Evolutionary conservation across 495 filamentous ascomycete genomes (phyloP).

Genomic region (Penicilliopsis zonata): DNA sequence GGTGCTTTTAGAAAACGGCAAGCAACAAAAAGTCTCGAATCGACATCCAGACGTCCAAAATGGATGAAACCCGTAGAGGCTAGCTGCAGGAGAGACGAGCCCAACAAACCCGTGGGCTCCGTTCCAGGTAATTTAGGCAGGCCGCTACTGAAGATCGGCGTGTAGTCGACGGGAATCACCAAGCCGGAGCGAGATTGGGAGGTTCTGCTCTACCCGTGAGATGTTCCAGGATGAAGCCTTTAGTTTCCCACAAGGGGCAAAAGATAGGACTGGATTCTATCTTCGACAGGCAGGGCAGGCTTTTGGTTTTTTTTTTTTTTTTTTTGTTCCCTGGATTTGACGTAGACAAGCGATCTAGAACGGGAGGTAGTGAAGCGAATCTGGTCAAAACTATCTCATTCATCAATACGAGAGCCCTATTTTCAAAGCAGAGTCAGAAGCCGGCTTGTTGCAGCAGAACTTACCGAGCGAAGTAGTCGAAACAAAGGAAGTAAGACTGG

Average conservation of each 20-base stretch:
- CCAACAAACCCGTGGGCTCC: too few relatives aligned
- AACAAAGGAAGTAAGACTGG: not conserved
- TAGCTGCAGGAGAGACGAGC: constrained; percentile 28
- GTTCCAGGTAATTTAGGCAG: constrained; percentile 1
- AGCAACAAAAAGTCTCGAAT: constrained; percentile 23
- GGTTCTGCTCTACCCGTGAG: not conserved
- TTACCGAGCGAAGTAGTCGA: constrained; percentile 1
- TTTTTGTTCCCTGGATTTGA: too few relatives aligned
- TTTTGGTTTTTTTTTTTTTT: not conserved
- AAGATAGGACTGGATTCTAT: too few relatives aligned
- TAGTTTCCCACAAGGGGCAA: too few relatives aligned
- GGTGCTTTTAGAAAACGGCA: constrained; percentile 20
- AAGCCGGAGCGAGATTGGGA: not conserved
- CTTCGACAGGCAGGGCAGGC: too few relatives aligned
- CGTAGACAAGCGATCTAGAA: constrained; percentile 1
- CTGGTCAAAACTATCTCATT: not conserved
- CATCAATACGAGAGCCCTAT: not conserved
- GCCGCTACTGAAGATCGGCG: not conserved
- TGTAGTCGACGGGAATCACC: not conserved
- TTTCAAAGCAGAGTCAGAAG: not conserved
- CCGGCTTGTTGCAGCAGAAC: constrained; percentile 1
- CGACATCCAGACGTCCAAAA: constrained; percentile 19
- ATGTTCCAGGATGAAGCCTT: not conserved
- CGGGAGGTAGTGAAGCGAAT: not conserved
- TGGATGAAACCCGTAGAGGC: constrained; percentile 19